Base-by-base conservation (phyloP, 2,329 filamentous ascomycete species). In the Botrytis byssoidea region DNA sequence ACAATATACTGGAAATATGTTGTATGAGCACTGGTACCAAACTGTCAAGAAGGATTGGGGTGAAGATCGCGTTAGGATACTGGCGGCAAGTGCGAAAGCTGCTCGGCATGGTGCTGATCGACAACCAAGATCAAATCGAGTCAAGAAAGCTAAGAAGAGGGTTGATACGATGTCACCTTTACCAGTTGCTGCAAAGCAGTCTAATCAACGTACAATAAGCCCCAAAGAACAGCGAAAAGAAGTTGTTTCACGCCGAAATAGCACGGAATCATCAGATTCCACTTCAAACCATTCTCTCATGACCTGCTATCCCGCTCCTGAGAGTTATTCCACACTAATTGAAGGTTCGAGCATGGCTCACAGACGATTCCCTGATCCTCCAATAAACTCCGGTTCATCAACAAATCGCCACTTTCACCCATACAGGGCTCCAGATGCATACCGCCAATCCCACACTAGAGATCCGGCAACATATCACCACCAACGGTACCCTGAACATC, bases 1-100 rank as follows among this genome's bases (percentile, higher is more conserved):
- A 32, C 12, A 22, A 16, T 74, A 75, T 40, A 74, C 59, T 18
- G 37, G 12, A 10, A 65, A 61, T 7, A 66, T 73, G 40, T 37
- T 76, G 1, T 76, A 74, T 37, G 74, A 75, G 63, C 74, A 74
- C 48, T 76, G 48, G 32, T 76, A 75, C 20, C 74, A 76, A 25
- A 74, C 73, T 44, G 73, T 75, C 40, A 44, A 29, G 18, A 42
- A 44, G 9, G 6, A 18, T n/a, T 72, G 70, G 70, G 61, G 29
- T 0, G 46, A 25, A 0, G 22, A 18, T 51, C 29, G 42, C 2
- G 20, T 9, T 1, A 51, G 9, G 37, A 44, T 29, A 32, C 3
- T 42, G 4, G n/a, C 22, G 4, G 44, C 12, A 14, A 66, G 42
- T 48, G 64, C 29, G 8, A 42, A 14, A 20, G 48, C 35, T 57